Conservation (phyloP, 768 basidiomycete genomes). For the Phlegmacium glaucopus region DNA sequence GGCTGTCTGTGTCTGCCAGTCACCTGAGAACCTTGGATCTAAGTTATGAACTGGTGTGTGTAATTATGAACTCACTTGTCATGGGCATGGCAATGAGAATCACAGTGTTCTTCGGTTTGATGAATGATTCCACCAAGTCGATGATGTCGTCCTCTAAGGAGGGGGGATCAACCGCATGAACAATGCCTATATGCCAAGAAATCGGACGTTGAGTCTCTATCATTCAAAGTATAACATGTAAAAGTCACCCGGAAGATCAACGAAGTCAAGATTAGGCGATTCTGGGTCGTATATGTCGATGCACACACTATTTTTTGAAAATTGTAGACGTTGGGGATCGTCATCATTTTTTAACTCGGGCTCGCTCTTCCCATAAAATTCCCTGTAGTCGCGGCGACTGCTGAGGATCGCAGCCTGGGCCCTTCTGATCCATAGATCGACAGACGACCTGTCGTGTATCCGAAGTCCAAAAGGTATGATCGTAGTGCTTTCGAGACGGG, state of each 20-base stretch:
- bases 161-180: conserved; percentile 42
- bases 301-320: conserved; percentile 51
- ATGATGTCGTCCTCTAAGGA: conserved; percentile 28
- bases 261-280: conserved; percentile 47
- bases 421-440: conserved; percentile 54
- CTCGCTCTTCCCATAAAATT: conserved; percentile 23
- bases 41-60: background rate
- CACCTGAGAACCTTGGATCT: conserved; percentile 38
- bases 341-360: conserved; percentile 18
- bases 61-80: conserved; percentile 38
- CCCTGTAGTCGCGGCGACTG: conserved; percentile 27
- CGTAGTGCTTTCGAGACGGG: conserved; percentile 6
- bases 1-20: conserved; percentile 64
- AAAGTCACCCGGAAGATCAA: conserved; percentile 49
- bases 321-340: conserved; percentile 16
- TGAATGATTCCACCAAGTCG: conserved; percentile 45
- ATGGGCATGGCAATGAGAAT: conserved; percentile 68
- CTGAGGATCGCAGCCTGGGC: conserved; percentile 59
- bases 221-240: conserved; percentile 2
- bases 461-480: conserved; percentile 36
- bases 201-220: conserved; percentile 17
- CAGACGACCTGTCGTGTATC: conserved; percentile 35
- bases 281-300: conserved; percentile 42
- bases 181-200: conserved; percentile 44
- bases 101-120: conserved; percentile 47